A percentile compares a stretch with the other conserved stretches of the same genome.
phyloP scores from a whole-genome alignment of 345 rosid genomes.

The Eucalyptus pauciflora region DNA sequence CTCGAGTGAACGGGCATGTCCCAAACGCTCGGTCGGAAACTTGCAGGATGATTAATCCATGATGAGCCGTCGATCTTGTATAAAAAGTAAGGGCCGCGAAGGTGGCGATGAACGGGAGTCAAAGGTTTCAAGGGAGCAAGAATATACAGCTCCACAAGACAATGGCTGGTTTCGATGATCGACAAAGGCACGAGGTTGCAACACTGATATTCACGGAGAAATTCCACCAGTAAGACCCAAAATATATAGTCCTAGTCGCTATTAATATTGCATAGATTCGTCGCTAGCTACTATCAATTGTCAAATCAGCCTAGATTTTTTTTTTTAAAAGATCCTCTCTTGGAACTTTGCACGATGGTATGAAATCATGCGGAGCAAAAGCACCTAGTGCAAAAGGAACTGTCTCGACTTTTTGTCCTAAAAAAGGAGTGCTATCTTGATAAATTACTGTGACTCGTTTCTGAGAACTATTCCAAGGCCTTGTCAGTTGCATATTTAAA shows the following conservation, averaged over 20 bases:
- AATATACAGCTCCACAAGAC: not conserved
- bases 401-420: not conserved
- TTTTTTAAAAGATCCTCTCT: not conserved
- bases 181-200: not conserved
- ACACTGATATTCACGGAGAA: not conserved
- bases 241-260: not conserved
- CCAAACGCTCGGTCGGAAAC: no score
- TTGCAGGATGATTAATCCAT: not conserved
- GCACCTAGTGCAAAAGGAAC: no score
- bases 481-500: no score
- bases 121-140: not conserved
- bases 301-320: no score
- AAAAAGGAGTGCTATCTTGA: not conserved
- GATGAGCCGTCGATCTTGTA: not conserved
- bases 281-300: not conserved
- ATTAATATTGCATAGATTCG: not conserved
- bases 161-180: no score
- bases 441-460: not conserved
- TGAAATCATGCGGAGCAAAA: not conserved
- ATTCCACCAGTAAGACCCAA: not conserved
- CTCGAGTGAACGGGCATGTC: not conserved
- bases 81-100: no score
- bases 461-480: not conserved
- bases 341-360: not conserved
- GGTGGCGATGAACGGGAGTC: no score